Conservation (phyloP, 257 asterid genomes). For the Henckelia pumila region DNA sequence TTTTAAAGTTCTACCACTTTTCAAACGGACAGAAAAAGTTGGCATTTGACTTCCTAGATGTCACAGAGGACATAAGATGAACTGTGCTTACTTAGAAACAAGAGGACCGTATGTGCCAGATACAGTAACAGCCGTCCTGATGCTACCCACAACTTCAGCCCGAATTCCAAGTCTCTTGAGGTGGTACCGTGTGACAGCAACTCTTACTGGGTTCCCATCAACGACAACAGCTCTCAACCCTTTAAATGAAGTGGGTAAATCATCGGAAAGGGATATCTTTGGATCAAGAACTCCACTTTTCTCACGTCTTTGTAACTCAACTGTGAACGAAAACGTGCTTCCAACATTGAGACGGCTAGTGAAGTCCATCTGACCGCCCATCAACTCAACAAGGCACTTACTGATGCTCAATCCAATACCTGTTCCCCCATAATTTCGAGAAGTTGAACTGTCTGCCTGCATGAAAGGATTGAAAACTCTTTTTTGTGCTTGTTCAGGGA, state of each 20-base stretch:
- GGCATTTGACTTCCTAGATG: background rate
- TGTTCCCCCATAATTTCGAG: conserved; percentile 89
- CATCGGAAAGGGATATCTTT: conserved; percentile 49
- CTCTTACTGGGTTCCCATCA: conserved; percentile 77
- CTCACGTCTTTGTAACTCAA: conserved; percentile 50
- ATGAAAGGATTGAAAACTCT: conserved; percentile 85
- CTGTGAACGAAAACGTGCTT: conserved; percentile 80
- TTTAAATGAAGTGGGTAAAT: conserved; percentile 51
- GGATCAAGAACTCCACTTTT: conserved; percentile 32
- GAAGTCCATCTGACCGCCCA: conserved; percentile 89
- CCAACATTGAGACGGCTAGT: conserved; percentile 74
- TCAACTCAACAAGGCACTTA: conserved; percentile 82
- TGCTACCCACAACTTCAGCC: conserved; percentile 53
- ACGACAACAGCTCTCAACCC: conserved; percentile 68
- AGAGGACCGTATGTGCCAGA: conserved; percentile 38
- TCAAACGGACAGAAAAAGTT: background rate
- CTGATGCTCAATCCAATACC: conserved; percentile 95
- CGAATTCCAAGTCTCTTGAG: conserved; percentile 76
- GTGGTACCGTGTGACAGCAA: conserved; percentile 76
- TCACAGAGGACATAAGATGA: conserved; percentile 5
- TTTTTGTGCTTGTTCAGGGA: conserved; percentile 66
- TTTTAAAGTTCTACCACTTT: too few species aligned
- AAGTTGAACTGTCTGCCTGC: conserved; percentile 99
- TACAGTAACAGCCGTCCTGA: conserved; percentile 42
- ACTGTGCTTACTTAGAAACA: conserved; percentile 48